Percentiles rank a stretch among this genome's conserved stretches.
Evolutionary conservation across 768 basidiomycete genomes (phyloP).

Genomic region (Tulasnella sp.): DNA sequence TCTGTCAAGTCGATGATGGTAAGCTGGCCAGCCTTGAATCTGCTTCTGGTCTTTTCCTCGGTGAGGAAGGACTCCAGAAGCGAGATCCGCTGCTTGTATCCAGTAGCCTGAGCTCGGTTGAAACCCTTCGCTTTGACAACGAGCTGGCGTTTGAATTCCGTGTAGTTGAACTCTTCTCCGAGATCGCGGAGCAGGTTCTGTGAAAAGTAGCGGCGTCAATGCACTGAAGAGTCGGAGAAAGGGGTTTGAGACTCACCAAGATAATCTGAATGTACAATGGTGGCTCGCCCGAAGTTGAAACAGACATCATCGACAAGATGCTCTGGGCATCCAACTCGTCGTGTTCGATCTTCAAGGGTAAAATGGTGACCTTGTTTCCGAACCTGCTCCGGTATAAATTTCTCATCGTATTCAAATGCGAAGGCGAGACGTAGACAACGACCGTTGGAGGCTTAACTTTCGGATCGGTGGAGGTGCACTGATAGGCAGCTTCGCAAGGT

Average conservation of each 20-base stretch:
- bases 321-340: slow-evolving; percentile 27
- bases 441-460: slow-evolving; percentile 40
- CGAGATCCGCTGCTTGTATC: slow-evolving; percentile 27
- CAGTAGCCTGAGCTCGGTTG: slow-evolving; percentile 25
- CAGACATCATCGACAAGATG: slow-evolving; percentile 33
- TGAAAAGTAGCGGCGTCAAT: neutral
- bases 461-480: slow-evolving; percentile 48
- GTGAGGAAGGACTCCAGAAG: slow-evolving; percentile 33
- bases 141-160: slow-evolving; percentile 20
- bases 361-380: slow-evolving; percentile 18
- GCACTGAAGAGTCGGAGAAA: neutral
- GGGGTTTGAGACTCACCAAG: slow-evolving; percentile 48
- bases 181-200: slow-evolving; percentile 32
- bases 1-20: slow-evolving; percentile 75
- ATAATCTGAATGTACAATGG: slow-evolving; percentile 73
- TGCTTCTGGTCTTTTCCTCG: slow-evolving; percentile 48
- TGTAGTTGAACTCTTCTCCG: slow-evolving; percentile 32
- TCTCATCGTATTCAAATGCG: slow-evolving; percentile 65
- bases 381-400: slow-evolving; percentile 50
- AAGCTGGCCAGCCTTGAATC: slow-evolving; percentile 61
- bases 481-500: slow-evolving; percentile 71
- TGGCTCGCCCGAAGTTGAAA: slow-evolving; percentile 55
- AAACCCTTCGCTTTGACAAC: slow-evolving; percentile 19
- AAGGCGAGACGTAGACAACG: slow-evolving; percentile 61
- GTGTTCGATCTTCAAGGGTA: slow-evolving; percentile 49